These are phyloP conservation scores for Neurospora sp. DNA, from an alignment of 2,329 filamentous ascomycete genomes.

Conservation along the genomic window DNA sequence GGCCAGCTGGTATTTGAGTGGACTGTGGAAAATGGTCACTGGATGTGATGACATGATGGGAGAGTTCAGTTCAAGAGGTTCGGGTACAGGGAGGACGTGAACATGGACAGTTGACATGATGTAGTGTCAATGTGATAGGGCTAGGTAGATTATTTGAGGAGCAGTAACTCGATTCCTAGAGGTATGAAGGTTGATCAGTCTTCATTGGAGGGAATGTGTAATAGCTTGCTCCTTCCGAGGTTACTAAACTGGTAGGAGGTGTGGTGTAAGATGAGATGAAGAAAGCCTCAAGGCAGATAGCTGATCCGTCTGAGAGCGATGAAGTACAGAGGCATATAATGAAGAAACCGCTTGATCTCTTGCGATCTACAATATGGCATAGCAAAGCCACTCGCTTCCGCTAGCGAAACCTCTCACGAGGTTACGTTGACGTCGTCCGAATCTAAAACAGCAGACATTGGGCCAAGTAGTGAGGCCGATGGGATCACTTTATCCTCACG, in stretches of 20 bases:
- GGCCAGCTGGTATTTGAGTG: too few species aligned
- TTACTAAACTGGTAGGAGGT: not conserved
- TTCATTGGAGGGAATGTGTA: not conserved
- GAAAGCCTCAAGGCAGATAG: not conserved
- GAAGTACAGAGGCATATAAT: not conserved
- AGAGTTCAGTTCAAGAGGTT: too few species aligned
- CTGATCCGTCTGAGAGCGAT: not conserved
- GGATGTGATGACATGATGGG: too few species aligned
- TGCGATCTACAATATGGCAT: not conserved
- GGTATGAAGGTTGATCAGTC: too few species aligned
- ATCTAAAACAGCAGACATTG: not conserved
- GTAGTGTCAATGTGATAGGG: too few species aligned
- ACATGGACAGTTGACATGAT: too few species aligned
- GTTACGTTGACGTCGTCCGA: not conserved
- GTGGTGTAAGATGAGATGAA: too few species aligned
- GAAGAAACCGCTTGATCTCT: not conserved
- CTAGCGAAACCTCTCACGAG: not conserved
- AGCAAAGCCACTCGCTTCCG: not conserved
- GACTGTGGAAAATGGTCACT: too few species aligned
- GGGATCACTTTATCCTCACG: not conserved
- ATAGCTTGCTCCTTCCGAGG: not conserved
- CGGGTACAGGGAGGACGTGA: too few species aligned
- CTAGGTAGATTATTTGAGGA: too few species aligned
- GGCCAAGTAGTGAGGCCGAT: not conserved
- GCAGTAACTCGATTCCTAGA: too few species aligned